Evolutionary conservation across 345 rosid genomes (phyloP).

Genomic region (Gynandropsis gynandra): DNA sequence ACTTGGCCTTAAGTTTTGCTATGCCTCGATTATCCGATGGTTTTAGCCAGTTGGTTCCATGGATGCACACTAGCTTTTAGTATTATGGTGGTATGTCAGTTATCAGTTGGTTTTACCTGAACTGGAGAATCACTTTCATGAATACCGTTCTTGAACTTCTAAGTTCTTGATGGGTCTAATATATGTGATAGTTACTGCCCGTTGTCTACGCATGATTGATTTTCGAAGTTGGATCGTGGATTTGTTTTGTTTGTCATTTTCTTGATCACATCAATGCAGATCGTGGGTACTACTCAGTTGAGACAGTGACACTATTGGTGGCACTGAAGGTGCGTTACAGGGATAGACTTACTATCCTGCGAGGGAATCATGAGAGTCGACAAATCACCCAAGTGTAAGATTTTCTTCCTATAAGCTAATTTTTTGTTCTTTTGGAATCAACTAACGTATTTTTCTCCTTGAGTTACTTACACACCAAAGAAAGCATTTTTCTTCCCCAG

Average conservation of each 20-base stretch:
- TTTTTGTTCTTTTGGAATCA: background rate
- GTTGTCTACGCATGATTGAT: too few relatives aligned
- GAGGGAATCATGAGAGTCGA: conserved; percentile 38
- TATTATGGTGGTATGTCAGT: background rate
- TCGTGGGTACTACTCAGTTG: conserved; percentile 35
- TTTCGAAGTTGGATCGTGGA: conserved; percentile 5
- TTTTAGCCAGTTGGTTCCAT: too few relatives aligned
- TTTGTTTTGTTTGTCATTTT: conserved; percentile 9
- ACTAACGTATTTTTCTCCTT: background rate
- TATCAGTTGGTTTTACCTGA: background rate
- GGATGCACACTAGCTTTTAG: conserved; percentile 3
- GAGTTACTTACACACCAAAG: too few relatives aligned
- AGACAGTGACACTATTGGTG: conserved; percentile 31
- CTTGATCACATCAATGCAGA: conserved; percentile 26
- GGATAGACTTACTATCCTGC: conserved; percentile 29
- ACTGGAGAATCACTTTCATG: background rate
- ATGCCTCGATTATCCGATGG: too few relatives aligned
- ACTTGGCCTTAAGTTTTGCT: conserved; percentile 2
- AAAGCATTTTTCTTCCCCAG: background rate
- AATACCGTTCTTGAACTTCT: background rate
- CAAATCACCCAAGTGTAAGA: conserved; percentile 34
- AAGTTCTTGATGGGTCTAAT: background rate
- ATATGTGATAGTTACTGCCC: background rate
- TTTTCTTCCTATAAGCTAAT: background rate
- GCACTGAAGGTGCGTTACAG: conserved; percentile 33